A percentile compares a stretch with the other conserved stretches of the same genome.
These are phyloP conservation scores for Setomelanomma holmii DNA, from an alignment of 2,329 filamentous ascomycete genomes.

Conservation along the genomic window DNA sequence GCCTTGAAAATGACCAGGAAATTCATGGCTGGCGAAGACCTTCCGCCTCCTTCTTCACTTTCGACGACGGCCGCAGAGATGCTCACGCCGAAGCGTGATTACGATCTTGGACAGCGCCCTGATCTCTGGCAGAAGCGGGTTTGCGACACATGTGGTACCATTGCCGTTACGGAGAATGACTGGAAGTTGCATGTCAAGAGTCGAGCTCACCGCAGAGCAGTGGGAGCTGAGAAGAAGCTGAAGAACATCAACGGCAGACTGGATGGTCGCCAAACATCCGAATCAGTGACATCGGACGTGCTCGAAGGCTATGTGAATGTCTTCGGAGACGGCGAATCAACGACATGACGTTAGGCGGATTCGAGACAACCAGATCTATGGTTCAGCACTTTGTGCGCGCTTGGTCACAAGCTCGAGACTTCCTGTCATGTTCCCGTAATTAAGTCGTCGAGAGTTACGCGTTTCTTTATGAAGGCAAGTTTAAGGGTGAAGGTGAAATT, in stretches of 20 bases:
- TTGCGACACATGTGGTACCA: constrained; percentile 74
- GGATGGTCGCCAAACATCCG: constrained; percentile 3
- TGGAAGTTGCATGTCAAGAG: constrained; percentile 66
- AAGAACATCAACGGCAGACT: constrained; percentile 14
- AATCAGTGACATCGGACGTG: constrained; percentile 29
- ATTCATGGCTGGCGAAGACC: constrained; percentile 65
- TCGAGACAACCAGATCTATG: too few relatives aligned
- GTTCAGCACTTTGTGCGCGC: too few relatives aligned
- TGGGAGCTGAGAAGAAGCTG: constrained; percentile 36
- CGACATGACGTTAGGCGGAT: too few relatives aligned
- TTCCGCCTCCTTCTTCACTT: constrained; percentile 64
- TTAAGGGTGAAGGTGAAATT: background rate
- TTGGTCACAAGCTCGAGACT: too few relatives aligned
- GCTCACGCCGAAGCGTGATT: constrained; percentile 62
- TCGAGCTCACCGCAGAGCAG: constrained; percentile 58
- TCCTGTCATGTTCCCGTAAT: too few relatives aligned
- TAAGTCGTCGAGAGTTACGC: too few relatives aligned
- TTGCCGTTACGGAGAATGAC: constrained; percentile 62
- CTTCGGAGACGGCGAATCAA: constrained; percentile 9
- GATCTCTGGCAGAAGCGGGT: constrained; percentile 60
- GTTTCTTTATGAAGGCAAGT: background rate
- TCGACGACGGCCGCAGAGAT: constrained; percentile 64
- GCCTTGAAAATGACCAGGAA: constrained; percentile 67
- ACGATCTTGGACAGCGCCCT: constrained; percentile 52
- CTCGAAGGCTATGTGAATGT: constrained; percentile 26